A percentile compares a stretch with the other conserved stretches of the same genome.
phyloP scores from a whole-genome alignment of 31 red algal genomes.

The Odonthalia washingtoniensis region DNA sequence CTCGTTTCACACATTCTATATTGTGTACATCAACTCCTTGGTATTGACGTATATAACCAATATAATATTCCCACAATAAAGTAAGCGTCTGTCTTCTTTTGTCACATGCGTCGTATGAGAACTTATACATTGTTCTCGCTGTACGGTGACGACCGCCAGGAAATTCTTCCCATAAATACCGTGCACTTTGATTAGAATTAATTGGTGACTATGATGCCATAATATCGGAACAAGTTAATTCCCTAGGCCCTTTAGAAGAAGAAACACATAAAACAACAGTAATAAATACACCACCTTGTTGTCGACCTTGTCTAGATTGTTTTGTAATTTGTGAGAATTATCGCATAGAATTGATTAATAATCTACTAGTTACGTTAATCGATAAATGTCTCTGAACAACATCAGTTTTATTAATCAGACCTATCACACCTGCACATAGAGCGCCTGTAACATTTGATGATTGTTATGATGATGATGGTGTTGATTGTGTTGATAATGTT shows the following conservation, averaged over 20 bases:
- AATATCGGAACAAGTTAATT: conserved; percentile 57
- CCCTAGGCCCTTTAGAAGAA: conserved; percentile 57
- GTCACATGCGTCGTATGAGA: conserved; percentile 75
- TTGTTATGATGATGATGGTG: no score
- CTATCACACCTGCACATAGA: conserved; percentile 70
- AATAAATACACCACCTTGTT: conserved; percentile 87
- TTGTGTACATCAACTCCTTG: conserved; percentile 66
- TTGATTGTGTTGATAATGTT: no score
- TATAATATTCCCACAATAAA: conserved; percentile 77
- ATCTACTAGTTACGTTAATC: conserved; percentile 35
- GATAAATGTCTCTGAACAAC: background rate
- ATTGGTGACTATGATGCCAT: conserved; percentile 75
- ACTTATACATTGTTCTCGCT: conserved; percentile 90
- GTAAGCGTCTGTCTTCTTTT: conserved; percentile 66
- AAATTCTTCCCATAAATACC: no score
- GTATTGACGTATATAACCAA: no score
- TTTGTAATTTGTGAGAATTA: conserved; percentile 78
- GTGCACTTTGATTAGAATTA: conserved; percentile 9
- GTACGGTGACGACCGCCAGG: no score
- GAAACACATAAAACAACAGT: conserved; percentile 92
- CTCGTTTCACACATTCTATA: conserved; percentile 55
- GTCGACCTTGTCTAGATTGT: conserved; percentile 64
- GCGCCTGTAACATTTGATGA: conserved; percentile 19
- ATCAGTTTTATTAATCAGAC: conserved; percentile 35
- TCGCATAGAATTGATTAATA: conserved; percentile 89